Conservation (phyloP, 768 basidiomycete genomes). For the Chalciporus sphaerocephalus region DNA sequence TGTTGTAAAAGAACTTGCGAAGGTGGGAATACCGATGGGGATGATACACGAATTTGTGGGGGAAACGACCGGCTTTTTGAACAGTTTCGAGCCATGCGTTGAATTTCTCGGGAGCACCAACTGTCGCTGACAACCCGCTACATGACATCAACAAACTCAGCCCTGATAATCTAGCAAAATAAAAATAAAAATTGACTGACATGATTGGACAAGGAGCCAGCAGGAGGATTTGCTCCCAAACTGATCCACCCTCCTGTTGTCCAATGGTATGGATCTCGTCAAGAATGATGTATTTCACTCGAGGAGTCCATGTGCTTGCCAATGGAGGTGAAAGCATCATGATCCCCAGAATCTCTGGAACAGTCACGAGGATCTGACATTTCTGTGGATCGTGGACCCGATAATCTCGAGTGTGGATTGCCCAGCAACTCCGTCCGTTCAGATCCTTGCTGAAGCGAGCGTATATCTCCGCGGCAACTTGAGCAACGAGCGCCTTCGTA, state of each 20-base stretch:
- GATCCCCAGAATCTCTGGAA: conserved; percentile 65
- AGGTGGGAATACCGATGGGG: conserved; percentile 71
- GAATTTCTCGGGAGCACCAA: conserved; percentile 62
- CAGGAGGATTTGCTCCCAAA: conserved; percentile 74
- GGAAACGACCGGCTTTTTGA: conserved; percentile 53
- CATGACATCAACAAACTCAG: not conserved
- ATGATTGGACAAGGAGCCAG: conserved; percentile 70
- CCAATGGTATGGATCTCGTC: conserved; percentile 60
- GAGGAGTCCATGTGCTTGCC: conserved; percentile 56
- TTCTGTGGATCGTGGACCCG: conserved; percentile 58
- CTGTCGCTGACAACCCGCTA: conserved; percentile 69
- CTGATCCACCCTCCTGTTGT: conserved; percentile 61
- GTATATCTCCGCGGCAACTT: conserved; percentile 72
- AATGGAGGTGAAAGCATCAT: conserved; percentile 67
- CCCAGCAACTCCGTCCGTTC: conserved; percentile 51
- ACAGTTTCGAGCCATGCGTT: conserved; percentile 62
- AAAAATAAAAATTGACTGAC: conserved; percentile 36
- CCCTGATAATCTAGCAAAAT: not conserved
- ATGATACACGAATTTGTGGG: conserved; percentile 58
- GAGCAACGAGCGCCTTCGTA: conserved; percentile 68
- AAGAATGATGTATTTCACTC: conserved; percentile 64
- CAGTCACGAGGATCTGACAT: conserved; percentile 71
- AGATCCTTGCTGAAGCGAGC: conserved; percentile 60
- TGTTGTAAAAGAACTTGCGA: conserved; percentile 58
- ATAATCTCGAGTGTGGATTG: conserved; percentile 62